These are phyloP conservation scores for Calonectria multiphialidica DNA, from an alignment of 2,329 filamentous ascomycete species.

Conservation along the genomic window DNA sequence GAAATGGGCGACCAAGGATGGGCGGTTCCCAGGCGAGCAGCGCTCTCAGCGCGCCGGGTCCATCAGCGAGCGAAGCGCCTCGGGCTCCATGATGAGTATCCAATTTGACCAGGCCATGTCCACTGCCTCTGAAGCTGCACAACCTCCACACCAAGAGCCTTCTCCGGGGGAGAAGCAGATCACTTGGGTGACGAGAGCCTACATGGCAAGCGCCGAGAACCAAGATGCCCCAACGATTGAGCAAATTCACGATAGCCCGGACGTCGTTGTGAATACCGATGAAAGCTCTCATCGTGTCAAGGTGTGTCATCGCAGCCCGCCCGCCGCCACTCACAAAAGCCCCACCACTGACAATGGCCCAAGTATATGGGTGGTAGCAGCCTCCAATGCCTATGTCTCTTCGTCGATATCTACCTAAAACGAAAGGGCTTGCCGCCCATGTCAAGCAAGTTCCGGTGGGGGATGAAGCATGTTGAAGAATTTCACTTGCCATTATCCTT, in stretches of 20 bases:
- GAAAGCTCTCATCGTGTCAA: conserved; percentile 39
- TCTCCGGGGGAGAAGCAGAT: conserved; percentile 27
- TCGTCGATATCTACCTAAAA: conserved; percentile 34
- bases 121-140: not conserved
- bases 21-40: not conserved
- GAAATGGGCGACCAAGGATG: conserved; percentile 35
- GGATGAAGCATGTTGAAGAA: conserved; percentile 38
- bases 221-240: conserved; percentile 27
- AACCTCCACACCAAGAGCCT: conserved; percentile 1
- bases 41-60: conserved; percentile 26
- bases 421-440: conserved; percentile 33
- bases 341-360: not conserved
- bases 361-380: conserved; percentile 40
- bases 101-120: conserved; percentile 21
- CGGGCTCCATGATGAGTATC: conserved; percentile 29
- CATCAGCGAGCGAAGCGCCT: conserved; percentile 34
- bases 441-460: conserved; percentile 35
- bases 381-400: conserved; percentile 33
- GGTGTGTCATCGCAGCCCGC: conserved; percentile 2
- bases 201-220: conserved; percentile 28
- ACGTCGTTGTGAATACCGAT: conserved; percentile 37
- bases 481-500: conserved; percentile 28
- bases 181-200: conserved; percentile 37
- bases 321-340: not conserved
- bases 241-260: conserved; percentile 33